Percentiles rank a stretch among this genome's conserved stretches.
Evolutionary conservation across 352 stramenopile genomes (phyloP).

Genomic region (Phytophthora macrochlamydospora): DNA sequence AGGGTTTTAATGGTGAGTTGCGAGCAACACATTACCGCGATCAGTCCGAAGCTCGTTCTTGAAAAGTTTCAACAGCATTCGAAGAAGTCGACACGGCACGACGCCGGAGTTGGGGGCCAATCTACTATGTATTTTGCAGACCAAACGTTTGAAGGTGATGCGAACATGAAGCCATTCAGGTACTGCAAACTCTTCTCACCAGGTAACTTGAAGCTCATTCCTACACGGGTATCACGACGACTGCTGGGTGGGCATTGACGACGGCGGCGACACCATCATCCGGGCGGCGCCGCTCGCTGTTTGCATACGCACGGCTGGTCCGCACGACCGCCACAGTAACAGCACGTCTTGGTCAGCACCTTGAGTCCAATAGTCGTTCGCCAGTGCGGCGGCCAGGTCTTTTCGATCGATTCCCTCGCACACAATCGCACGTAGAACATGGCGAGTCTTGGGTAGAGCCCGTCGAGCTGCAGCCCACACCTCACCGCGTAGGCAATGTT

Average conservation of each 20-base stretch:
- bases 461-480: constrained; percentile 84
- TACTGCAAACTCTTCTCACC: constrained; percentile 13
- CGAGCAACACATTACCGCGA: too few relatives aligned
- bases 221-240: constrained; percentile 32
- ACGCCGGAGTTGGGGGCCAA: neutral
- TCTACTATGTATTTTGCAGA: constrained; percentile 6
- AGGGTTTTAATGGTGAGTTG: too few relatives aligned
- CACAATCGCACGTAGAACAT: constrained; percentile 84
- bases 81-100: neutral
- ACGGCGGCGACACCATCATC: constrained; percentile 12
- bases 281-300: constrained; percentile 23
- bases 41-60: too few relatives aligned
- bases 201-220: constrained; percentile 24
- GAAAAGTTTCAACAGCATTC: neutral
- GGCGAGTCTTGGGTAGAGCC: constrained; percentile 75
- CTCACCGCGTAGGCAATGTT: constrained; percentile 88
- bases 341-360: constrained; percentile 81
- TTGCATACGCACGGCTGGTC: constrained; percentile 44
- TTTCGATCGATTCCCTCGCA: constrained; percentile 68
- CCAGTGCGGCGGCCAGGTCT: constrained; percentile 87
- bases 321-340: constrained; percentile 47
- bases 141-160: neutral
- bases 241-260: constrained; percentile 22
- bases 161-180: constrained; percentile 2
- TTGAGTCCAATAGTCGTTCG: constrained; percentile 73